Evolutionary conservation across 129 eudicot genomes (phyloP), one percentile per base, ranked within the genome.

Genomic region (Lonicera japonica): DNA sequence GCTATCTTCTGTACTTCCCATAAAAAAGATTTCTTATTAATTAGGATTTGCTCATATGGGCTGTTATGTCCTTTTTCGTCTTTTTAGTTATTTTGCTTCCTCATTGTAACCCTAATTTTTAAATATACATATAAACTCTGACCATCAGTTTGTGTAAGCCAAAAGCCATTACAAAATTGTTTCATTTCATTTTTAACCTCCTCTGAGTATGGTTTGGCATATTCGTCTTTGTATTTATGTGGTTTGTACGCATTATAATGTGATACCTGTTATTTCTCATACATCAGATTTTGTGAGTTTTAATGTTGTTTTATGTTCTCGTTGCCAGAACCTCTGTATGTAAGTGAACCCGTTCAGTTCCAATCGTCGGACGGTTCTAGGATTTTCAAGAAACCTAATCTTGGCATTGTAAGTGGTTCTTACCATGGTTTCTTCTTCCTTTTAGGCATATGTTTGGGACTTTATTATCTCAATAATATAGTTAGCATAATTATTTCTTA

Each of bases 261-360:
- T 54, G 36, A 21, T 5, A 14, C 61, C 11, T 54, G 1, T 5
- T 9, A 56, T 11, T 17, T 54, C n/a, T 22, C 34, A 54, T 21
- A 54, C 14, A n/a, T 38, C 22, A 36, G 11, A 36, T 14, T 55
- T 25, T 50, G 56, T 23, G 5, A 0, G 15, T 21, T 14, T 10
- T 70, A 48, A 53, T 52, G 48, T n/a, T 66, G 25, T 66, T 39
- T n/a, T 43, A 39, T 20, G 58, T 50, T 60, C 25, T 25, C 38
- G 41, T 40, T 63, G 5, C 11, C 81, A 82, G 88, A 68, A 54
- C 25, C 67, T 71, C 66, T 57, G 24, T 63, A 58, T 29, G 54
- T 36, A 25, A 68, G 59, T 43, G 84, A 71, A 25, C 66, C 48
- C 14, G 21, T 43, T 19, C 25, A 19, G 14, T 25, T 20, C 24